Conservation (phyloP, 768 basidiomycete species). For the Termitomyces heimii region DNA sequence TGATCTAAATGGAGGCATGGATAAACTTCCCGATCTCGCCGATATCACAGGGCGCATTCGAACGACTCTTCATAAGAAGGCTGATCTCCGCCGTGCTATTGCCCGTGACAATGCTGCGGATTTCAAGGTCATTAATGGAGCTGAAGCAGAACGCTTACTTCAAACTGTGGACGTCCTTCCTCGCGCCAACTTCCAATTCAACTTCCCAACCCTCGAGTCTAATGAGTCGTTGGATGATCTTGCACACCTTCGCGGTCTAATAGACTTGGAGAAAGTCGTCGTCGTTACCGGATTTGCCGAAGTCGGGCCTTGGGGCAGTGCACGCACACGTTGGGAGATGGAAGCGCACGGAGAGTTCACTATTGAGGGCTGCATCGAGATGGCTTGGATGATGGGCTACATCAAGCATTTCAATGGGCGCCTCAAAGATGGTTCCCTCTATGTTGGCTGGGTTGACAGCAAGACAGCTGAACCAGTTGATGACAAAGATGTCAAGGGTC, state of each 20-base stretch:
- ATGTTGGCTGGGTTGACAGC: conserved; percentile 98
- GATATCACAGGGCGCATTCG: conserved; percentile 90
- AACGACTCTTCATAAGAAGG: conserved; percentile 72
- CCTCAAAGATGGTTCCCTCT: conserved; percentile 84
- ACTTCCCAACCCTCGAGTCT: conserved; percentile 84
- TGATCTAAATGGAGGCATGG: conserved; percentile 97
- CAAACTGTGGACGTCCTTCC: conserved; percentile 92
- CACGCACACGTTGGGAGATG: conserved; percentile 99
- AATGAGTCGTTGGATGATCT: conserved; percentile 68
- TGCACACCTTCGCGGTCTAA: conserved; percentile 73
- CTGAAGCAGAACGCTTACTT: conserved; percentile 86
- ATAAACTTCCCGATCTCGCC: conserved; percentile 90
- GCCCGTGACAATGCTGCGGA: conserved; percentile 94
- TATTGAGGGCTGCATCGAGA: conserved; percentile 97
- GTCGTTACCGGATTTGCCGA: conserved; percentile 97
- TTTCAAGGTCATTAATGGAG: conserved; percentile 85
- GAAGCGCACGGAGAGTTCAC: conserved; percentile 96
- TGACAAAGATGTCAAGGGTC: conserved; percentile 92
- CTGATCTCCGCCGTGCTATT: conserved; percentile 89
- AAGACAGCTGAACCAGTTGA: conserved; percentile 93
- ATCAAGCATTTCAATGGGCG: conserved; percentile 99
- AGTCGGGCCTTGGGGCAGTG: conserved; percentile 97
- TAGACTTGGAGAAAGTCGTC: conserved; percentile 94
- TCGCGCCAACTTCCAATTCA: conserved; percentile 96
- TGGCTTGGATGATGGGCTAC: conserved; percentile 99